These are phyloP conservation scores for Diaporthe eres DNA, from an alignment of 2,329 filamentous ascomycete genomes.

Conservation along the genomic window DNA sequence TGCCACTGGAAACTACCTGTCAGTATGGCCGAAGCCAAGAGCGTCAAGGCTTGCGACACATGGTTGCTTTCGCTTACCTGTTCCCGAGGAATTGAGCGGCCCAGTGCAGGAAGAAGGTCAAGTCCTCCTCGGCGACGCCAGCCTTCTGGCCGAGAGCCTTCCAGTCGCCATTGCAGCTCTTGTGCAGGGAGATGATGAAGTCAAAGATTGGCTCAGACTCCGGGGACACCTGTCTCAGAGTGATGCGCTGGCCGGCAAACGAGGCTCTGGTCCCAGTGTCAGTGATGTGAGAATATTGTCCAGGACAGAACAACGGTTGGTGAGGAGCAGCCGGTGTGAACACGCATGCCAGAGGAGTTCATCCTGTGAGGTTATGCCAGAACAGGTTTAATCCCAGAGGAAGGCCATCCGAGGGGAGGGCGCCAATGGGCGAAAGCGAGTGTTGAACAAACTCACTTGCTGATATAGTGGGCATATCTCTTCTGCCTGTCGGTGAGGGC, in stretches of 20 bases:
- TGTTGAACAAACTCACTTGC: slow-evolving; percentile 68
- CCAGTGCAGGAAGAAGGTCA: slow-evolving; percentile 82
- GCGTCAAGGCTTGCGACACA: too few relatives aligned
- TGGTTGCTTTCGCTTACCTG: background rate
- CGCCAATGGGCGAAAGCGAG: background rate
- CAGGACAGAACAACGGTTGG: background rate
- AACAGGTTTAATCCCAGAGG: slow-evolving; percentile 36
- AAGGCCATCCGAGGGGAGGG: background rate
- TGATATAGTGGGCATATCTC: slow-evolving; percentile 92
- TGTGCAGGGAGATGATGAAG: slow-evolving; percentile 81
- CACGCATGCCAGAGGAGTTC: background rate
- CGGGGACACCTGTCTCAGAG: slow-evolving; percentile 84
- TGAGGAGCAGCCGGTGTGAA: background rate
- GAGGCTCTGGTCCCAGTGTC: slow-evolving; percentile 70
- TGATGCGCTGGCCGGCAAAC: slow-evolving; percentile 82
- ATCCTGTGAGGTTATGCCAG: slow-evolving; percentile 3
- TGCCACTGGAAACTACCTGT: slow-evolving; percentile 69
- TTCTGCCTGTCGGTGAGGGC: slow-evolving; percentile 82
- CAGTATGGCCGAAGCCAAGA: background rate
- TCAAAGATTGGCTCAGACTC: slow-evolving; percentile 87
- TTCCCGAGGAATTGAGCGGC: slow-evolving; percentile 76
- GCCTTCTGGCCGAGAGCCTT: slow-evolving; percentile 74
- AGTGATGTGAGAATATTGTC: background rate
- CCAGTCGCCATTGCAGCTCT: slow-evolving; percentile 78
- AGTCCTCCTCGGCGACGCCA: slow-evolving; percentile 72